Percentiles rank a stretch among this genome's conserved stretches.
Evolutionary conservation across 2,329 filamentous ascomycete genomes (phyloP).

Genomic region (Fusarium sp.): DNA sequence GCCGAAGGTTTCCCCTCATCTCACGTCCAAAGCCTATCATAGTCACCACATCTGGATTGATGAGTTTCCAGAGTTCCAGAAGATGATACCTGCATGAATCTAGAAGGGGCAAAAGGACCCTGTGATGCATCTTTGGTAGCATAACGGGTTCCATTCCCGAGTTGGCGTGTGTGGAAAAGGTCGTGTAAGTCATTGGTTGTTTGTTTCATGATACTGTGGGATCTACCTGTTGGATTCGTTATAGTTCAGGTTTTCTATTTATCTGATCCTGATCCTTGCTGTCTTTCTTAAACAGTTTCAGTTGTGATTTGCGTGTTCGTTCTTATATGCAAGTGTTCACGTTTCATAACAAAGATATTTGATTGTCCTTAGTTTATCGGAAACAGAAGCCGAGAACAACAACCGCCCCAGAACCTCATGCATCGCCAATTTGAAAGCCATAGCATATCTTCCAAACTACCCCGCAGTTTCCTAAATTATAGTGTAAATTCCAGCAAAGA

Average conservation of each 20-base stretch:
- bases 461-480: neutral
- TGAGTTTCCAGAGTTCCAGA: neutral
- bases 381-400: neutral
- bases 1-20: neutral
- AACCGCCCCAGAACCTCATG: neutral
- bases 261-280: too few relatives aligned
- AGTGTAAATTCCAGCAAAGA: neutral
- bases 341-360: neutral
- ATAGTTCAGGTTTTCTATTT: neutral
- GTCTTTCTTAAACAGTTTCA: neutral
- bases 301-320: neutral
- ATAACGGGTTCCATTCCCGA: constrained; percentile 20
- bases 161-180: neutral
- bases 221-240: neutral
- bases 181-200: constrained; percentile 8
- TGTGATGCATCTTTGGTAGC: neutral
- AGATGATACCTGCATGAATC: neutral
- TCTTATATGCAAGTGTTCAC: neutral
- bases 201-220: neutral
- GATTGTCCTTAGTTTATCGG: neutral
- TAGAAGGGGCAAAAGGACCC: neutral
- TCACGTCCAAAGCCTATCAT: neutral
- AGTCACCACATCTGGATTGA: neutral
- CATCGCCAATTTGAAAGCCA: neutral
- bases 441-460: neutral